Percentiles rank a stretch among this genome's conserved stretches.
phyloP scores from a whole-genome alignment of 129 eudicot species.

The Flaveria trinervia region DNA sequence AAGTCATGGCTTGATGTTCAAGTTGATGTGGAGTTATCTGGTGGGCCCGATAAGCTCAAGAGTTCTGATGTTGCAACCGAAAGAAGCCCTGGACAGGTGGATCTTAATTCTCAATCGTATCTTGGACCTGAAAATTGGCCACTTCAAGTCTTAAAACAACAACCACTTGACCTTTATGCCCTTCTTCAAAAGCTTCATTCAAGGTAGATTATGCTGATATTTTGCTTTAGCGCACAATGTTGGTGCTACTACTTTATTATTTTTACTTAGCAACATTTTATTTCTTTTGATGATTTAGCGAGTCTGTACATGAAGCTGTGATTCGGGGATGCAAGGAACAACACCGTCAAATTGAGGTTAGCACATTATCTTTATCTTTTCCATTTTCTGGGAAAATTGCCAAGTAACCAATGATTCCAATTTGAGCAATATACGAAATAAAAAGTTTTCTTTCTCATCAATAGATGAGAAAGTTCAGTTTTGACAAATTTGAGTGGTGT shows the following conservation, averaged over 20 bases:
- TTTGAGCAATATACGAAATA: neutral
- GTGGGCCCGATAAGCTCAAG: slow-evolving; percentile 51
- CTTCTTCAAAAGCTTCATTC: slow-evolving; percentile 98
- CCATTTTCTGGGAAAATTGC: slow-evolving; percentile 3
- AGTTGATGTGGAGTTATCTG: slow-evolving; percentile 81
- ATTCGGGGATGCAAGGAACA: slow-evolving; percentile 90
- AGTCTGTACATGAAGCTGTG: slow-evolving; percentile 85
- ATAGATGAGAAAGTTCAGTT: neutral
- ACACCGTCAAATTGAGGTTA: slow-evolving; percentile 92
- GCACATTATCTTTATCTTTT: slow-evolving; percentile 1
- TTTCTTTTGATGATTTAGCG: slow-evolving; percentile 43
- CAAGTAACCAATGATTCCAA: neutral
- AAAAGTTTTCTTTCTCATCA: neutral
- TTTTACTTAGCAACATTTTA: slow-evolving; percentile 8
- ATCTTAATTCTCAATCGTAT: slow-evolving; percentile 44
- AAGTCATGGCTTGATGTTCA: slow-evolving; percentile 94
- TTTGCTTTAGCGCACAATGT: neutral
- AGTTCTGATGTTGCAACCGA: slow-evolving; percentile 59
- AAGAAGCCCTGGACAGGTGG: slow-evolving; percentile 57
- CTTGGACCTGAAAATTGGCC: slow-evolving; percentile 89
- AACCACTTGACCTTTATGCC: slow-evolving; percentile 73
- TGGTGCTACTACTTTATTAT: neutral
- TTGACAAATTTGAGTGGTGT: neutral
- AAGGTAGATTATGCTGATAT: slow-evolving; percentile 43
- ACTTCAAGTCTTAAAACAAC: slow-evolving; percentile 80